Conservation (phyloP, 2,329 filamentous ascomycete genomes). For the Bipolaris cookei region DNA sequence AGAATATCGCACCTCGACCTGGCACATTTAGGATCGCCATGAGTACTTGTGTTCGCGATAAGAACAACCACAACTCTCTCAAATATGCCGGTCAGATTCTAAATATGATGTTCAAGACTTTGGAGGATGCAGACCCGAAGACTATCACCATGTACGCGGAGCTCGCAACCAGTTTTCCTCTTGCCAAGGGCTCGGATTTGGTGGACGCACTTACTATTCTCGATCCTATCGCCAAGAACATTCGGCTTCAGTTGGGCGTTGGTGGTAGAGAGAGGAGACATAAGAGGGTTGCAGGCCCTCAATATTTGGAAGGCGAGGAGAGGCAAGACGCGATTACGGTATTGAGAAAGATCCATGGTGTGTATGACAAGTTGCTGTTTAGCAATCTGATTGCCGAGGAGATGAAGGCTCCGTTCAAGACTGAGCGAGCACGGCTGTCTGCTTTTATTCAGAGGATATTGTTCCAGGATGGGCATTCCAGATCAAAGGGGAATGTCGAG, state of each 20-base stretch:
- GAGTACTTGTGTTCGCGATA: conserved; percentile 75
- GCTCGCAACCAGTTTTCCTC: conserved; percentile 36
- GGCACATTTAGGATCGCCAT: conserved; percentile 76
- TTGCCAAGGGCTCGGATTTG: conserved; percentile 39
- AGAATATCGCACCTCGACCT: conserved; percentile 37
- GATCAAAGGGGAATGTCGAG: not conserved
- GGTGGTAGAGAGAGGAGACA: conserved; percentile 20
- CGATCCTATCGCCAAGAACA: conserved; percentile 31
- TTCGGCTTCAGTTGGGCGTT: conserved; percentile 41
- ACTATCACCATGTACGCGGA: conserved; percentile 40
- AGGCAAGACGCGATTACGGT: conserved; percentile 37
- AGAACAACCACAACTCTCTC: conserved; percentile 74
- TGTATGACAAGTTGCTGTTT: conserved; percentile 41
- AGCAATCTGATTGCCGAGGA: conserved; percentile 41
- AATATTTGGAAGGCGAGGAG: conserved; percentile 22
- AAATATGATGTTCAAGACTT: conserved; percentile 47
- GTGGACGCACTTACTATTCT: conserved; percentile 39
- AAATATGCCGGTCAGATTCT: conserved; percentile 69
- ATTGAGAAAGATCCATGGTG: conserved; percentile 36
- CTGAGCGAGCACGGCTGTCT: conserved; percentile 33
- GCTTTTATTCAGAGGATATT: conserved; percentile 34
- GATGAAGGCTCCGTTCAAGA: conserved; percentile 36
- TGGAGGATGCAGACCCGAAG: conserved; percentile 42
- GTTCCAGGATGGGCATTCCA: conserved; percentile 13
- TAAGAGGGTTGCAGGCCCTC: conserved; percentile 15